These are phyloP conservation scores for Tetrahymena borealis DNA, from an alignment of 73 alveolate genomes.

Conservation along the genomic window DNA sequence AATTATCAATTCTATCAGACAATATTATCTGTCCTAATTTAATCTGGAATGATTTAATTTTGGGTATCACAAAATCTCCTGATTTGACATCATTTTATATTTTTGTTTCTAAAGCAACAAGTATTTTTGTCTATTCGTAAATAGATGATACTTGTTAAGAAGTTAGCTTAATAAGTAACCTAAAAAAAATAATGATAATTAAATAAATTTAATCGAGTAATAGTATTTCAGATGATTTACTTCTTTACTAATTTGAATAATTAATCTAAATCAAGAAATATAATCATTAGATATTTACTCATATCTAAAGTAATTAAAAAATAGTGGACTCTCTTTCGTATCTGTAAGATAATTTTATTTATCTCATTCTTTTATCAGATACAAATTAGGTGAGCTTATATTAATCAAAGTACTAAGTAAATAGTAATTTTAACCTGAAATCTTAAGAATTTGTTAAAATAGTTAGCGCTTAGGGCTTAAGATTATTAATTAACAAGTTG, in stretches of 20 bases:
- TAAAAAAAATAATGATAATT: too few relatives aligned
- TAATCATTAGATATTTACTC: not conserved
- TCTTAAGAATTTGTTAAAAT: not conserved
- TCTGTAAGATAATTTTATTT: not conserved
- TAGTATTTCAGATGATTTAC: too few relatives aligned
- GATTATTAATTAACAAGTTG: too few relatives aligned
- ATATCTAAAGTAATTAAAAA: not conserved
- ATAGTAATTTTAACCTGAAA: not conserved
- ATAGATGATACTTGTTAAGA: too few relatives aligned
- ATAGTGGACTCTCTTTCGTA: not conserved
- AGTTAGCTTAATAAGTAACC: too few relatives aligned
- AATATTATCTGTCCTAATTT: not conserved
- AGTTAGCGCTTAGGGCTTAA: not conserved
- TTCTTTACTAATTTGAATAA: too few relatives aligned
- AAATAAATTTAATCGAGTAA: too few relatives aligned
- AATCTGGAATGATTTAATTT: not conserved
- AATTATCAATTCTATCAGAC: not conserved
- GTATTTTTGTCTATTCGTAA: too few relatives aligned
- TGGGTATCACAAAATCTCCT: not conserved
- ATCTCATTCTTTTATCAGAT: not conserved
- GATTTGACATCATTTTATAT: not conserved
- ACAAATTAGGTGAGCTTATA: not conserved
- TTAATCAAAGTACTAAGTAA: not conserved
- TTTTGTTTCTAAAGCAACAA: too few relatives aligned
- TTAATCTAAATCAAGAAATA: too few relatives aligned